These are phyloP conservation scores for Candida ascalaphidarum DNA, from an alignment of 805 yeast species.

Conservation along the genomic window DNA sequence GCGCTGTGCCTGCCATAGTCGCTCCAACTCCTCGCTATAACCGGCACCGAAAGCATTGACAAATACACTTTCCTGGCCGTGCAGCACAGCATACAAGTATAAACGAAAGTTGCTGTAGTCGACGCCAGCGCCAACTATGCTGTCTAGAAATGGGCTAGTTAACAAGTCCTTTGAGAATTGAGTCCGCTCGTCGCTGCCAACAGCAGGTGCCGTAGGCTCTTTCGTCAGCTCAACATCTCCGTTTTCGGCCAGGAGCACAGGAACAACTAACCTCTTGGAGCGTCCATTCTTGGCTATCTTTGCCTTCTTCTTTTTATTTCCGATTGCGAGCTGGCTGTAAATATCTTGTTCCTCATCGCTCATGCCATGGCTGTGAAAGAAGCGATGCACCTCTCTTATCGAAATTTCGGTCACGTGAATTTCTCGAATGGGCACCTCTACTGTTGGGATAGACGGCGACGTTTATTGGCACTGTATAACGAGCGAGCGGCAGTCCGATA, in stretches of 20 bases:
- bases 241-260: too few relatives aligned
- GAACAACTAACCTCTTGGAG: too few relatives aligned
- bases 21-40: slow-evolving; percentile 1
- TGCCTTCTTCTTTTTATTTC: slow-evolving; percentile 2
- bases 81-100: slow-evolving; percentile 5
- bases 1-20: too few relatives aligned
- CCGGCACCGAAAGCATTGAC: slow-evolving; percentile 2
- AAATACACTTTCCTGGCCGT: slow-evolving; percentile 7
- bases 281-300: slow-evolving; percentile 1
- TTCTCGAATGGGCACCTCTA: neutral
- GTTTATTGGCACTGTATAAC: neutral
- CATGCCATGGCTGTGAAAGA: too few relatives aligned
- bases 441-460: neutral
- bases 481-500: neutral
- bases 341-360: slow-evolving; percentile 9
- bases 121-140: too few relatives aligned
- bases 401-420: too few relatives aligned
- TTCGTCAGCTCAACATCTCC: too few relatives aligned
- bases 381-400: too few relatives aligned
- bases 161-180: too few relatives aligned
- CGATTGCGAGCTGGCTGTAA: slow-evolving; percentile 5
- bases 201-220: too few relatives aligned
- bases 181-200: too few relatives aligned
- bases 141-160: too few relatives aligned
- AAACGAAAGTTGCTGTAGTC: slow-evolving; percentile 7